Conservation (phyloP, 768 basidiomycete genomes). For the Lentinula guzmanii region DNA sequence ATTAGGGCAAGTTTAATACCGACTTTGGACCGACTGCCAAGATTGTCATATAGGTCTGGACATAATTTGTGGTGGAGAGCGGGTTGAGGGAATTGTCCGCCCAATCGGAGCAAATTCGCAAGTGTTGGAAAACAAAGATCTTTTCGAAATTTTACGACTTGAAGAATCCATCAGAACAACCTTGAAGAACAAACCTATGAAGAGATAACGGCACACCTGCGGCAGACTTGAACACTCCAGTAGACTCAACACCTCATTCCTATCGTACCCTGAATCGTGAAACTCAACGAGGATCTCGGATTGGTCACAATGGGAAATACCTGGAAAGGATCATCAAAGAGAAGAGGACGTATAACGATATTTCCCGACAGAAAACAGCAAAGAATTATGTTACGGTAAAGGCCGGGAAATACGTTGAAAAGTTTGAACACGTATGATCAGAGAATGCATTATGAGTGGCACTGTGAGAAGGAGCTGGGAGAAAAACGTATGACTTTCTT, state of each 20-base stretch:
- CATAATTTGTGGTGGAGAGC: not conserved
- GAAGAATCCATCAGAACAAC: not conserved
- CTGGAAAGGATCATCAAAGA: not conserved
- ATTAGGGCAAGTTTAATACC: not conserved
- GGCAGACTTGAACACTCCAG: not conserved
- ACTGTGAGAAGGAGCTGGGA: not conserved
- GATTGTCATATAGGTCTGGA: not conserved
- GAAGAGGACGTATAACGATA: not conserved
- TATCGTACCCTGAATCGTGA: not conserved
- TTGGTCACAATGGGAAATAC: not conserved
- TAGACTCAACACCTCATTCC: not conserved
- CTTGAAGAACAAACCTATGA: not conserved
- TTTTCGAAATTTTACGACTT: not conserved
- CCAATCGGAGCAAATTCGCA: not conserved
- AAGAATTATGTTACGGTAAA: not conserved
- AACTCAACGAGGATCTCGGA: not conserved
- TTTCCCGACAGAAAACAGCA: not conserved
- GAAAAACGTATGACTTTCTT: not conserved
- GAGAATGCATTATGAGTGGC: not conserved
- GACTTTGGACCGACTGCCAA: not conserved
- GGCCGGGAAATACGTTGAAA: not conserved
- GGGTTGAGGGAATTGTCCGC: not conserved
- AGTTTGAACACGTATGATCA: slow-evolving; percentile 1
- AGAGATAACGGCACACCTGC: slow-evolving; percentile 6
- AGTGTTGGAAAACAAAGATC: not conserved